Base-by-base conservation (phyloP, 1,139 yeast genomes). In the Zygotorulaspora mrakii region DNA sequence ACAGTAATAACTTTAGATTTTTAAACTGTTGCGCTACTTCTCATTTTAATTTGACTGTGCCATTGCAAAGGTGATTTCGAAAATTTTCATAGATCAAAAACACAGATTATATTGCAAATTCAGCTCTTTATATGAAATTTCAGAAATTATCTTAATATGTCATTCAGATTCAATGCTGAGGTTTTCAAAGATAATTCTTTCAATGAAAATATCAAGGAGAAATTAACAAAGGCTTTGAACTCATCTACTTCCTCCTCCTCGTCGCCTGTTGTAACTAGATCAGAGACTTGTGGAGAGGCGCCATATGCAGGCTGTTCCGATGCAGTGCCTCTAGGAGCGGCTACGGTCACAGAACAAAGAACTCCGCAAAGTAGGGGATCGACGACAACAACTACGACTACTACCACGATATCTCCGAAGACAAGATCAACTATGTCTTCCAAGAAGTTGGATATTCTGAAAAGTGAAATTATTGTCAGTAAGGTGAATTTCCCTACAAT, bases 401-500 rank as follows among this genome's bases (percentile, higher is more conserved):
- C 34, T 17, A 29, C 37, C 5, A 36, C 31, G 11, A 22, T 36
- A 17, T 31, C 31, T 10, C 22, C 33, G n/a, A 29, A 35, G 20
- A 17, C 33, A 11, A 33, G 26, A 16, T 31, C 36, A 5, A 38
- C 34, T 28, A 37, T 45, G 33, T 48, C 39, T 29, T 46, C 51
- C 10, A 52, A 48, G 13, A 50, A 49, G 28, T 34, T 52, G 17
- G 60, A 57, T 40, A 54, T 61, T 17, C 41, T 61, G 37, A 56
- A 57, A 31, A 54, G 58, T 37, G 60, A 56, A 12, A 53, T 61
- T 13, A 50, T 46, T n/a, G 63, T 61, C 6, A 50, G 52, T 9
- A 49, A 55, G 24, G 60, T 60, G 8, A 45, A 58, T 34, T 60
- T 61, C 35, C 59, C 61, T 1, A 48, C 51, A n/a, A 54, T 52